These are phyloP conservation scores for Linnemannia exigua DNA, from an alignment of 192 early-diverging fungal species.

Conservation along the genomic window DNA sequence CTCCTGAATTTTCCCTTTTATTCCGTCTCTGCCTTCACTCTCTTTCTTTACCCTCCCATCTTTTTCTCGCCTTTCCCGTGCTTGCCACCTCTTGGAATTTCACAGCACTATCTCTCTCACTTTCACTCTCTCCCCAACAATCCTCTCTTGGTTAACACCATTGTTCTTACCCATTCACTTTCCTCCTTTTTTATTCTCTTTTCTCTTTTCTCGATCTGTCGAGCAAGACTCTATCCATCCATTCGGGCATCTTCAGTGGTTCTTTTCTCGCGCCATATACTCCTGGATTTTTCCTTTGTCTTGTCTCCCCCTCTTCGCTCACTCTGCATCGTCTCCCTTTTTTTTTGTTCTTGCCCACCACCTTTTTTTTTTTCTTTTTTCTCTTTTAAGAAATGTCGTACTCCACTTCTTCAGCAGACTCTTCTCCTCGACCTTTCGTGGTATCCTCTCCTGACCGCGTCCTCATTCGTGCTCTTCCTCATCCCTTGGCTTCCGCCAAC, in stretches of 20 bases:
- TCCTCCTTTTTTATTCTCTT: background rate
- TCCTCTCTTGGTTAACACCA: background rate
- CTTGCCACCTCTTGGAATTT: conserved; percentile 2
- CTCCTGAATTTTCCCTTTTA: conserved; percentile 1
- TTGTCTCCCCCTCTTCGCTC: background rate
- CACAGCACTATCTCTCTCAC: background rate
- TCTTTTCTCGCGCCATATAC: background rate
- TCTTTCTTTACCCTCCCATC: background rate
- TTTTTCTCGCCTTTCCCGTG: background rate
- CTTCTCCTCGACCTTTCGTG: conserved; percentile 35
- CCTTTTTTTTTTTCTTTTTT: background rate
- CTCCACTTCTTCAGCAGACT: conserved; percentile 32
- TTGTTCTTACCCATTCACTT: background rate
- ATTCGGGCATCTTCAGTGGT: background rate
- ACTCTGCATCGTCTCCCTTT: background rate
- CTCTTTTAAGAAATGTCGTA: conserved; percentile 28
- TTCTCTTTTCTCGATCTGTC: background rate
- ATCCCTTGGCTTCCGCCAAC: conserved; percentile 40
- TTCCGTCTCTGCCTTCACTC: no score
- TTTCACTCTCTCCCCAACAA: conserved; percentile 23
- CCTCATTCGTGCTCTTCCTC: conserved; percentile 43
- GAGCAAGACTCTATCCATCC: background rate
- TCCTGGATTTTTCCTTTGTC: background rate
- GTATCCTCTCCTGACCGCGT: conserved; percentile 43
- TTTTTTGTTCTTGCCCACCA: background rate